Evolutionary conservation across 2,329 filamentous ascomycete genomes (phyloP).

Genomic region (Botrytis pseudocinerea): DNA sequence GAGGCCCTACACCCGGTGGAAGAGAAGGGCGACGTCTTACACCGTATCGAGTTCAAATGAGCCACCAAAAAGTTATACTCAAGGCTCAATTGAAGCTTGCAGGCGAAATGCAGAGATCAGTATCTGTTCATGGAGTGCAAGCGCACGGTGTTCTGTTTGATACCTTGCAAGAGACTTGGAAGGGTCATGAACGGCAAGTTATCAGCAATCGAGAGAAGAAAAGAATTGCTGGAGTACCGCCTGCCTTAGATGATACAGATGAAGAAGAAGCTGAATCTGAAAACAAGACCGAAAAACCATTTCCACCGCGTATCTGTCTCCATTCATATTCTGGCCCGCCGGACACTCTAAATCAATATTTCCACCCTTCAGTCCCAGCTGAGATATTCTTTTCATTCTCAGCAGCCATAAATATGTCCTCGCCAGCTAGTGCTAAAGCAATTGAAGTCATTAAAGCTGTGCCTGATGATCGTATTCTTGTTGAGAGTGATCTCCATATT

Average conservation of each 20-base stretch:
- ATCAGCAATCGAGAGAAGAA: constrained; percentile 60
- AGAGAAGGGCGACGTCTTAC: constrained; percentile 69
- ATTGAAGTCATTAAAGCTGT: constrained; percentile 67
- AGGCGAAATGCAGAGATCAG: constrained; percentile 69
- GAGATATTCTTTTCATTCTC: constrained; percentile 89
- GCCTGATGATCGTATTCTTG: constrained; percentile 75
- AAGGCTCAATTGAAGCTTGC: constrained; percentile 70
- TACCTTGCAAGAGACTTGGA: constrained; percentile 65
- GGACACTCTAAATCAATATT: constrained; percentile 75
- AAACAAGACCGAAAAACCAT: constrained; percentile 56
- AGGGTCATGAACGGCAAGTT: constrained; percentile 65
- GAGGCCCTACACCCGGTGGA: constrained; percentile 63
- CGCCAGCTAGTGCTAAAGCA: constrained; percentile 48
- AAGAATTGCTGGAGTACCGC: constrained; percentile 45
- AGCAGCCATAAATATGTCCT: constrained; percentile 72
- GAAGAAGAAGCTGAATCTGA: constrained; percentile 40
- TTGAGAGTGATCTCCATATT: constrained; percentile 87
- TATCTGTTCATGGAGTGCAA: constrained; percentile 68
- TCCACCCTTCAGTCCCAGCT: constrained; percentile 70
- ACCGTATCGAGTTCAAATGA: constrained; percentile 64
- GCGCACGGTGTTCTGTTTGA: constrained; percentile 64
- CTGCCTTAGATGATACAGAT: constrained; percentile 42
- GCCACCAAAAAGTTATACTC: constrained; percentile 68
- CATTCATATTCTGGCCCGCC: constrained; percentile 86
- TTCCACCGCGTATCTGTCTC: constrained; percentile 85